A percentile compares a stretch with the other conserved stretches of the same genome.
These are phyloP conservation scores for Trichosporon sp. DNA, from an alignment of 1,284 basidiomycete genomes.

Conservation along the genomic window DNA sequence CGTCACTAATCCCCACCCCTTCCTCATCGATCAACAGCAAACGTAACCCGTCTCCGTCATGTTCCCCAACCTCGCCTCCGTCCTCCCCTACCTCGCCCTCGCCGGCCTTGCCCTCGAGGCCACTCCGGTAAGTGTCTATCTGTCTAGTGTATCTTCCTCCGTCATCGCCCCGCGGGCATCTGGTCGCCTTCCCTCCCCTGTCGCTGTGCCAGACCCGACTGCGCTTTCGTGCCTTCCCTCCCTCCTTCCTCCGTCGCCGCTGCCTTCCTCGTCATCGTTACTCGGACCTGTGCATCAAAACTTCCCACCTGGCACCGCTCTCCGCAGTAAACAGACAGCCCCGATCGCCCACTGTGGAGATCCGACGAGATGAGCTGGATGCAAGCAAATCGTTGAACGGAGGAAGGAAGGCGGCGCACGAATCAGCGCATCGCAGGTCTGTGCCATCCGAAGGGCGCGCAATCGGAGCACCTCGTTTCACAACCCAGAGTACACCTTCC, in stretches of 20 bases:
- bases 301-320: not conserved
- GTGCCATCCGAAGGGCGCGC: not conserved
- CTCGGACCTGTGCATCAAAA: not conserved
- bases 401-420: not conserved
- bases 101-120: constrained; percentile 18
- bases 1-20: not conserved
- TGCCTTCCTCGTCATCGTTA: not conserved
- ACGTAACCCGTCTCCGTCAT: constrained; percentile 1
- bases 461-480: not conserved
- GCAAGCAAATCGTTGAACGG: not conserved
- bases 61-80: constrained; percentile 12
- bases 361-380: not conserved
- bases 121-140: constrained; percentile 16
- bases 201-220: not conserved
- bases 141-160: not conserved
- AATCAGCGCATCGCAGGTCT: not conserved
- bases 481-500: not conserved
- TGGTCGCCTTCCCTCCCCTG: not conserved
- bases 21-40: not conserved
- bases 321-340: not conserved
- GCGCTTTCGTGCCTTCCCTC: no score
- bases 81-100: constrained; percentile 22
- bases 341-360: not conserved
- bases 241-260: not conserved
- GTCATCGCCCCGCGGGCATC: not conserved